A percentile compares a stretch with the other conserved stretches of the same genome.
These are phyloP conservation scores for Neonectria ditissima DNA, from an alignment of 2,329 filamentous ascomycete genomes.

Conservation along the genomic window DNA sequence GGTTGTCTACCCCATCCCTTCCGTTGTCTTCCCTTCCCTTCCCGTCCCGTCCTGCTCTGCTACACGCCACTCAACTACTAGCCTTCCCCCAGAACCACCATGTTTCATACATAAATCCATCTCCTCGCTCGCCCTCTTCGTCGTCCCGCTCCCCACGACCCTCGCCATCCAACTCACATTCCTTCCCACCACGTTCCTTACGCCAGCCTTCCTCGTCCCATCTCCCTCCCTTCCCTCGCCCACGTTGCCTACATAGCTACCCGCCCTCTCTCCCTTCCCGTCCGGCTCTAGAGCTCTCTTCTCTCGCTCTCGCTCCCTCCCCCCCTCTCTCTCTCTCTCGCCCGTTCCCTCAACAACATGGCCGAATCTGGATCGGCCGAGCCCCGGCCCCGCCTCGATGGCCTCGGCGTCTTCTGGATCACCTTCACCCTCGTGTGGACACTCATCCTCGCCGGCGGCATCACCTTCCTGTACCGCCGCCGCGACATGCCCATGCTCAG, in stretches of 20 bases:
- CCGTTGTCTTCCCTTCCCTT: too few relatives aligned
- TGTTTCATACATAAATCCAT: slow-evolving; percentile 3
- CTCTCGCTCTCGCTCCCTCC: neutral
- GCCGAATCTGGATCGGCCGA: slow-evolving; percentile 40
- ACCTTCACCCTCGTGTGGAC: slow-evolving; percentile 54
- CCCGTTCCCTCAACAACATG: slow-evolving; percentile 25
- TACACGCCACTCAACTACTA: too few relatives aligned
- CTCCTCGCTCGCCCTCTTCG: neutral
- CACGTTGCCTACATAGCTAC: neutral
- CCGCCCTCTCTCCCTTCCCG: neutral
- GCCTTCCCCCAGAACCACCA: neutral
- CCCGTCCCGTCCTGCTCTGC: too few relatives aligned
- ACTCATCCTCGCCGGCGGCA: slow-evolving; percentile 52
- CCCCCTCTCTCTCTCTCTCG: neutral
- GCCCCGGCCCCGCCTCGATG: slow-evolving; percentile 50
- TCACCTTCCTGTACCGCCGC: slow-evolving; percentile 55
- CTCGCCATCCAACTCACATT: slow-evolving; percentile 1
- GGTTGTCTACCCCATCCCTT: too few relatives aligned
- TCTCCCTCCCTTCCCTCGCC: neutral
- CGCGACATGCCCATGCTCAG: slow-evolving; percentile 56
- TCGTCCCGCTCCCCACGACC: neutral
- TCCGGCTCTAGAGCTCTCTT: neutral
- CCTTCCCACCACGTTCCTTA: slow-evolving; percentile 4
- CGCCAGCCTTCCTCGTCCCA: neutral
- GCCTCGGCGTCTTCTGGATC: slow-evolving; percentile 57